Percentiles rank a stretch among this genome's conserved stretches.
These are phyloP conservation scores for Apiospora arundinis DNA, from an alignment of 2,329 filamentous ascomycete genomes.

Conservation along the genomic window DNA sequence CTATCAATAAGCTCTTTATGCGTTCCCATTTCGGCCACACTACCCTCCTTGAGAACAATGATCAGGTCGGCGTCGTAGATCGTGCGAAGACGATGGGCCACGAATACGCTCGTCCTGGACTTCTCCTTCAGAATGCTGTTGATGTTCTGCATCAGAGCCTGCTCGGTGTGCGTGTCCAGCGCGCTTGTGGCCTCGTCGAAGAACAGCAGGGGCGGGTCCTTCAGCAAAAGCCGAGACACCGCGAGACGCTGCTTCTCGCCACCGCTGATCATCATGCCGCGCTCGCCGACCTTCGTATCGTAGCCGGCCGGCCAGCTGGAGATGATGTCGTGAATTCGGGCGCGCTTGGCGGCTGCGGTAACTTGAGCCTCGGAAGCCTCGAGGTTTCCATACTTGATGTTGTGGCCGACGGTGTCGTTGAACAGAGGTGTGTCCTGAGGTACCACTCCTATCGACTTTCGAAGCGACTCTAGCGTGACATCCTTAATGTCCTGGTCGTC, in stretches of 20 bases:
- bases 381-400: constrained; percentile 90
- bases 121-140: constrained; percentile 92
- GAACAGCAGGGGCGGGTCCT: constrained; percentile 89
- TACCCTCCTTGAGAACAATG: constrained; percentile 84
- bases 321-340: constrained; percentile 85
- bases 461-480: constrained; percentile 81
- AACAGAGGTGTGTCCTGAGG: constrained; percentile 97
- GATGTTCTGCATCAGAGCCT: constrained; percentile 88
- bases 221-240: constrained; percentile 81
- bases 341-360: constrained; percentile 77
- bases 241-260: constrained; percentile 94
- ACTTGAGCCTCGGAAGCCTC: constrained; percentile 77
- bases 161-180: constrained; percentile 91
- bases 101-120: constrained; percentile 87
- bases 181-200: constrained; percentile 96
- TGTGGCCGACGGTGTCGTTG: constrained; percentile 95
- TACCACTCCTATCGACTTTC: constrained; percentile 89
- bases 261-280: constrained; percentile 95
- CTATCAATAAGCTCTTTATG: constrained; percentile 82
- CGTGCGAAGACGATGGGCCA: constrained; percentile 89
- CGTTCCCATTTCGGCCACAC: constrained; percentile 87
- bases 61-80: constrained; percentile 95
- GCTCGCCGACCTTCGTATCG: constrained; percentile 87
- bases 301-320: constrained; percentile 85
- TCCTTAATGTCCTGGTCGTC: constrained; percentile 92